Conservation (phyloP, 1,284 basidiomycete genomes). For the Cutaneotrichosporon sp. region DNA sequence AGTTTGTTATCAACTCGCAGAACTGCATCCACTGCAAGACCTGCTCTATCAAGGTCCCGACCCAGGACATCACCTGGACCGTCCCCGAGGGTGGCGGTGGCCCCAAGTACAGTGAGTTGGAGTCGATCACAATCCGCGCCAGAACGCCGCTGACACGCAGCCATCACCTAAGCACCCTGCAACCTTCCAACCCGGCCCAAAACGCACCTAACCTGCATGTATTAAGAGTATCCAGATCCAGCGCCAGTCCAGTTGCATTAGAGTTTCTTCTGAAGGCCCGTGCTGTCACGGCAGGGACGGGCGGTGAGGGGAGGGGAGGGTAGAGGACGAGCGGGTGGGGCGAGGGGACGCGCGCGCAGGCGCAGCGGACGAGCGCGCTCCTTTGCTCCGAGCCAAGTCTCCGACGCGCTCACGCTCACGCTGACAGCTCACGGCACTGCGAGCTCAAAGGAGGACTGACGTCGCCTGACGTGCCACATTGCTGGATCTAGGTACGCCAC, state of each 20-base stretch:
- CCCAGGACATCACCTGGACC: constrained; percentile 87
- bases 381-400: too few relatives aligned
- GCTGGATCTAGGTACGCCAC: background rate
- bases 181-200: too few relatives aligned
- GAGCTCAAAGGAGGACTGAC: too few relatives aligned
- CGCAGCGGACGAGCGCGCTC: too few relatives aligned
- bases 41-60: constrained; percentile 87
- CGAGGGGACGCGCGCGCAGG: background rate
- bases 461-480: background rate
- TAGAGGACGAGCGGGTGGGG: background rate
- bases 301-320: too few relatives aligned
- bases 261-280: background rate
- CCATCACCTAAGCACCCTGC: constrained; percentile 6
- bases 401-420: too few relatives aligned
- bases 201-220: constrained; percentile 8
- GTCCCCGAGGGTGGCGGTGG: constrained; percentile 92
- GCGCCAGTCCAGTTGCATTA: background rate
- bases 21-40: constrained; percentile 71
- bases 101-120: constrained; percentile 79
- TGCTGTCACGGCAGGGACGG: background rate
- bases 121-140: too few relatives aligned
- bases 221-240: constrained; percentile 9
- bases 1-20: constrained; percentile 94
- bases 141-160: background rate
- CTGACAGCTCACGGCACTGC: too few relatives aligned